These are phyloP conservation scores for Ustilago curta DNA, from an alignment of 1,284 basidiomycete species.

Conservation along the genomic window DNA sequence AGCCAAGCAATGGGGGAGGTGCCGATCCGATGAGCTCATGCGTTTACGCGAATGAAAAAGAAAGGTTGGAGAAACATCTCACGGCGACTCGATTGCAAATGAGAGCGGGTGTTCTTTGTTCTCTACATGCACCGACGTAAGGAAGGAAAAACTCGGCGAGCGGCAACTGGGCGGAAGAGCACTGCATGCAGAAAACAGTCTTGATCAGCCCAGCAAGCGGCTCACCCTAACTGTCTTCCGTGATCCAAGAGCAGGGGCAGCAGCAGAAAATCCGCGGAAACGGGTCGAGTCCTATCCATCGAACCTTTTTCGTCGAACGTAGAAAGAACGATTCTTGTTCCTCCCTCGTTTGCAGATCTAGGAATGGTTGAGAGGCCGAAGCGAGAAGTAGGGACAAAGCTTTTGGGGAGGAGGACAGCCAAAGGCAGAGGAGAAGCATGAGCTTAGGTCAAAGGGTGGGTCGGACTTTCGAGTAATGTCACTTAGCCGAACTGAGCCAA, in stretches of 20 bases:
- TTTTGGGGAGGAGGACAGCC: slow-evolving; percentile 1
- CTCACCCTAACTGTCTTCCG: background rate
- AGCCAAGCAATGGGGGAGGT: background rate
- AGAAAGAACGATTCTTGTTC: slow-evolving; percentile 1
- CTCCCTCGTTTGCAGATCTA: background rate
- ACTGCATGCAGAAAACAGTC: background rate
- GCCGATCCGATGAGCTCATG: slow-evolving; percentile 14
- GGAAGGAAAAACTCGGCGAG: slow-evolving; percentile 4
- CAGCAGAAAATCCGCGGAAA: slow-evolving; percentile 4
- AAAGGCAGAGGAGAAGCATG: background rate
- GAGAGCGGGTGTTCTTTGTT: slow-evolving; percentile 2
- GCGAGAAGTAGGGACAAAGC: background rate
- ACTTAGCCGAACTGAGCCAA: slow-evolving; percentile 31
- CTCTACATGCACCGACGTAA: slow-evolving; percentile 14
- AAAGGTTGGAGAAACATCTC: slow-evolving; percentile 38
- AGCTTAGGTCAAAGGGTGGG: background rate
- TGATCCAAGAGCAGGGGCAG: background rate
- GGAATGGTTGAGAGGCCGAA: slow-evolving; percentile 12
- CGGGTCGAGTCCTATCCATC: slow-evolving; percentile 4
- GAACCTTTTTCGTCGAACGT: slow-evolving; percentile 19
- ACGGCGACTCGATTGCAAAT: slow-evolving; percentile 40
- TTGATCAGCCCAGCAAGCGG: background rate
- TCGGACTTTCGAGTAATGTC: slow-evolving; percentile 16
- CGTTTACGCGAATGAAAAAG: slow-evolving; percentile 7
- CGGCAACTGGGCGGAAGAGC: slow-evolving; percentile 5